Evolutionary conservation across 2,329 filamentous ascomycete genomes (phyloP).

Genomic region (Fusarium sp.): DNA sequence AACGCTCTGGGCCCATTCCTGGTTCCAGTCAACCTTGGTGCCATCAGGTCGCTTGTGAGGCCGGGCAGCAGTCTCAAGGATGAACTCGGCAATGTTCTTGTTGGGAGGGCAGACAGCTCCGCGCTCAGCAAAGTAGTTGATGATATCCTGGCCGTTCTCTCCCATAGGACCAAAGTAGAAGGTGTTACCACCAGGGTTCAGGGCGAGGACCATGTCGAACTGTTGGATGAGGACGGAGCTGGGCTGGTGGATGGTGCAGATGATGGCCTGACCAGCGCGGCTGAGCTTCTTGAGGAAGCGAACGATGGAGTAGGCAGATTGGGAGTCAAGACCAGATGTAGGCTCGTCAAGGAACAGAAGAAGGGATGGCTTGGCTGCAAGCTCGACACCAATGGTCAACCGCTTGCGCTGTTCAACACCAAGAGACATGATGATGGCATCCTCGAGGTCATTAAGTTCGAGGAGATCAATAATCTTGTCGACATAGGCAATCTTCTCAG

Average conservation of each 20-base stretch:
- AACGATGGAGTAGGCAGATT: constrained; percentile 69
- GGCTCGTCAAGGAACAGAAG: constrained; percentile 73
- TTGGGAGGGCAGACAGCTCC: constrained; percentile 73
- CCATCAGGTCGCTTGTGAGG: constrained; percentile 51
- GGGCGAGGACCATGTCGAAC: constrained; percentile 65
- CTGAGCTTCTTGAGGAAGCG: constrained; percentile 70
- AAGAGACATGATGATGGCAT: constrained; percentile 69
- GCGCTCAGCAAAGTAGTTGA: constrained; percentile 67
- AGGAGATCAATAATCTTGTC: constrained; percentile 74
- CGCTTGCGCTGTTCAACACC: constrained; percentile 68
- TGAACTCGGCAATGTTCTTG: constrained; percentile 63
- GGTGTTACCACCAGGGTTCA: constrained; percentile 63
- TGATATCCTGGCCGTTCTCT: constrained; percentile 56
- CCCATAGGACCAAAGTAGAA: constrained; percentile 68
- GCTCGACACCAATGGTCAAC: constrained; percentile 65
- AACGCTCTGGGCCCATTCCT: constrained; percentile 77
- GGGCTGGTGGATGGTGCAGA: constrained; percentile 71
- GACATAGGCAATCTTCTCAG: constrained; percentile 74
- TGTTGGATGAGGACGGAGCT: constrained; percentile 64
- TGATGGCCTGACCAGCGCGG: constrained; percentile 67
- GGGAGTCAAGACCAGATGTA: constrained; percentile 66
- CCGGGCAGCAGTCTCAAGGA: constrained; percentile 58
- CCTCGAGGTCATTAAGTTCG: constrained; percentile 72
- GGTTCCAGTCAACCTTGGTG: constrained; percentile 74
- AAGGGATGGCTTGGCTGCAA: constrained; percentile 65